A percentile compares a stretch with the other conserved stretches of the same genome.
Evolutionary conservation across 1,139 yeast genomes (phyloP).

Genomic region (Hansenula sp.): DNA sequence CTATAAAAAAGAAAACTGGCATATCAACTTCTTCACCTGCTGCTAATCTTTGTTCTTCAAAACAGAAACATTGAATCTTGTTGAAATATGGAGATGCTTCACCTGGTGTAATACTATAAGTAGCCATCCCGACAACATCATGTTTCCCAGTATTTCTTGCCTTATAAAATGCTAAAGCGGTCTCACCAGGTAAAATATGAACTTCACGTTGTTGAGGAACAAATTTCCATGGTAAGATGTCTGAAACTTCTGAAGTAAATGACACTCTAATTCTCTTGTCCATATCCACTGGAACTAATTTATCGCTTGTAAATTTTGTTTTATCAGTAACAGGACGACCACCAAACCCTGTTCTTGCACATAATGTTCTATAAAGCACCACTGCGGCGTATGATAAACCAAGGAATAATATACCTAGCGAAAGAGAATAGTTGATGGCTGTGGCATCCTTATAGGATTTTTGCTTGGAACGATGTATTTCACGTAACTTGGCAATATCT

Average conservation of each 20-base stretch:
- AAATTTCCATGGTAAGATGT: constrained; percentile 92
- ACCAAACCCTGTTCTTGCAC: constrained; percentile 95
- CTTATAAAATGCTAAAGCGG: constrained; percentile 92
- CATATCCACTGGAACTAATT: constrained; percentile 83
- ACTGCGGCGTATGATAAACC: constrained; percentile 90
- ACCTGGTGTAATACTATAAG: constrained; percentile 94
- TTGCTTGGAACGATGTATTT: constrained; percentile 27
- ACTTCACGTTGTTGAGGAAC: constrained; percentile 95
- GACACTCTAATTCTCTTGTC: constrained; percentile 76
- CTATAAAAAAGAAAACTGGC: constrained; percentile 98
- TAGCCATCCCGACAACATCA: constrained; percentile 97
- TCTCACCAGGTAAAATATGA: constrained; percentile 92
- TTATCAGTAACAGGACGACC: constrained; percentile 92
- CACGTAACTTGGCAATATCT: constrained; percentile 30
- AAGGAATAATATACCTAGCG: constrained; percentile 67
- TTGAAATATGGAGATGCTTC: constrained; percentile 95
- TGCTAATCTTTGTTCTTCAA: constrained; percentile 88
- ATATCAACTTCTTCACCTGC: constrained; percentile 99
- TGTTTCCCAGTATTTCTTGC: constrained; percentile 84
- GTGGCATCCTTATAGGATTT: constrained; percentile 38
- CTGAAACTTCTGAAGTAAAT: constrained; percentile 90
- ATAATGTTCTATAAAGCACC: constrained; percentile 85
- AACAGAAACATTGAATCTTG: constrained; percentile 96
- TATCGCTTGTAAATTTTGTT: constrained; percentile 78
- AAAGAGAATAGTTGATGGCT: constrained; percentile 67